Conservation (phyloP, 148 eudicot genomes). For the Fagopyrum homotropicum region DNA sequence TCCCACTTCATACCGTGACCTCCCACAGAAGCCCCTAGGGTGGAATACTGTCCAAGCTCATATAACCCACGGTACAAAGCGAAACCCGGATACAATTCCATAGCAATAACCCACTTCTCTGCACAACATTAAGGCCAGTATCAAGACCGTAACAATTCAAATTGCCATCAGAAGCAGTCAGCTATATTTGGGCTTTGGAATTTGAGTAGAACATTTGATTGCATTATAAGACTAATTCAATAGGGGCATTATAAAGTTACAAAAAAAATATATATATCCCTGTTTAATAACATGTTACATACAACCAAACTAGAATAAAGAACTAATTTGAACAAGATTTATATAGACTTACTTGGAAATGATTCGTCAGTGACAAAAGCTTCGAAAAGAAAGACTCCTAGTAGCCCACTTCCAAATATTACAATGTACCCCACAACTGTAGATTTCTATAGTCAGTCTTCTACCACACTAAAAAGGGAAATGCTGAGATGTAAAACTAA, state of each 20-base stretch:
- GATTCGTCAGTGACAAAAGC: conserved; percentile 65
- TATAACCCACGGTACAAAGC: conserved; percentile 71
- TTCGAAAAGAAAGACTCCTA: conserved; percentile 73
- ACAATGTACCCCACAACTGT: conserved; percentile 71
- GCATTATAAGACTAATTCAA: conserved; percentile 1
- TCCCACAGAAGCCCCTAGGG: conserved; percentile 46
- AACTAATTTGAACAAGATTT: background rate
- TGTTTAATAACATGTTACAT: background rate
- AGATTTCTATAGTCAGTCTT: conserved; percentile 14
- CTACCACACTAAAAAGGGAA: background rate
- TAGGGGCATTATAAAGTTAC: background rate
- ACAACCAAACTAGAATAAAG: background rate
- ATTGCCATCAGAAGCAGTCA: background rate
- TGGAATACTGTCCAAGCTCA: conserved; percentile 67
- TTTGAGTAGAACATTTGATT: background rate
- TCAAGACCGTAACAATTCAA: background rate
- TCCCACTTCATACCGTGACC: conserved; percentile 81
- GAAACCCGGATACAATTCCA: conserved; percentile 92
- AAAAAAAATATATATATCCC: background rate
- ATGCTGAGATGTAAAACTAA: background rate
- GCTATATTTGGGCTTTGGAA: background rate
- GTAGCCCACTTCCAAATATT: conserved; percentile 69
- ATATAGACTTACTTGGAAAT: conserved; percentile 62
- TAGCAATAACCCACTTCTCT: conserved; percentile 72
- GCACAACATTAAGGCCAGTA: conserved; percentile 14